Evolutionary conservation across 2,329 filamentous ascomycete genomes (phyloP), one percentile per base, ranked within the genome.

Genomic region (Talaromyces sp.): DNA sequence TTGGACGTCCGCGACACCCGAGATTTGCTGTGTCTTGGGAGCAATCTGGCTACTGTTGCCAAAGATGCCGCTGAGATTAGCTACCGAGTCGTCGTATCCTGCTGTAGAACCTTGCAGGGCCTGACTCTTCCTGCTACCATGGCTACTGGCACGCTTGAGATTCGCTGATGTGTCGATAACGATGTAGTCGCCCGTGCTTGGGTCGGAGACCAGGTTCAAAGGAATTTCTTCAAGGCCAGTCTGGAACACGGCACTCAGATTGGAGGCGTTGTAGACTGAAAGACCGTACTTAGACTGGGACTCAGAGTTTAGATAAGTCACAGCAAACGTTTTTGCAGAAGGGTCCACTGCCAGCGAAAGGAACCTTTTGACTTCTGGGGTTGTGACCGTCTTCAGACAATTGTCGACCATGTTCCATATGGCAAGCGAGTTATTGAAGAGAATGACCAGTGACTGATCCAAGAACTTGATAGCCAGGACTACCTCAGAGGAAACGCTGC

Each of bases 391-490:
- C 38, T 85, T 83, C 53, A 92, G 80, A 66, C 88, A 83, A 67
- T 96, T 90, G 56, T 86, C 81, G 8, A 97, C 90, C 11, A 95
- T 83, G 72, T 99, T 90, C 80, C 91, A 96, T 38, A 96, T 87
- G 46, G 66, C 67, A 12, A 85, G 81, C 9, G 97, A 80, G 29
- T 85, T 83, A 50, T 88, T 82, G 0, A 91, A 91, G 1, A 96
- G 78, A 52, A 90, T 83, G 60, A 97, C 80, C 19, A 99, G 77
- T 69, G 88, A 88, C 26, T 87, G 86, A 2, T 86, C 88, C 2
- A 94, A 75, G 57, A 95, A 88, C 5, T 82, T 85, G 31, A 95
- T 75, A n/a, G 84, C 85, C 60, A 86, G 83, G 8, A 92, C 79
- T 19, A 83, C 80, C 6, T 86, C 85, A 56, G 81, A 81, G 50